Base-by-base conservation (phyloP, 202 grass and related monocot genomes). In the Zizania palustris region DNA sequence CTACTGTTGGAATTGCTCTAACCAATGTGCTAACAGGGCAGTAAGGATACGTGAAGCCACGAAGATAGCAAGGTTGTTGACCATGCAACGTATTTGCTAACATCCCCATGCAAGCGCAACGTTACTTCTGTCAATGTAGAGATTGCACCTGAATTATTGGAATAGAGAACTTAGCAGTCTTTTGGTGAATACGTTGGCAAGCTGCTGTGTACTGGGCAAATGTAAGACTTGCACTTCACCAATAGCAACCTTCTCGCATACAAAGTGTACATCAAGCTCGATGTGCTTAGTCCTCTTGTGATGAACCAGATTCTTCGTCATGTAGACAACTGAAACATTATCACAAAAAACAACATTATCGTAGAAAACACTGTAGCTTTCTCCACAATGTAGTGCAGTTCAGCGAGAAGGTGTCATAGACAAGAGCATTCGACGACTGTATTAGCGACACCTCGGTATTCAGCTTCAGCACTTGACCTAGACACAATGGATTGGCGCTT, bases 351-450 rank as follows among this genome's bases (percentile, higher is more conserved):
- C 50, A 2, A n/a, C n/a, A n/a, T n/a, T n/a, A n/a, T n/a, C n/a
- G n/a, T n/a, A n/a, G n/a, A n/a, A n/a, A n/a, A n/a, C n/a, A 53
- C 5, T 8, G 50, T 53, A 7, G 50, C 50, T 7, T 53, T 18
- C 15, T 5, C 15, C 5, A 19, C 0, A 0, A 0, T 0, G 6
- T 0, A 6, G n/a, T n/a, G n/a, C n/a, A n/a, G n/a, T n/a, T n/a
- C n/a, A n/a, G n/a, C n/a, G 7, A 59, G 0, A 0, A 59, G 20
- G 0, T 59, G 18, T 0, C 2, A 0, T 0, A 59, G 3, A 18
- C 55, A 59, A 0, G 7, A 6, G 55, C 20, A 34, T 4, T 34
- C 57, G 2, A 11, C 57, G n/a, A n/a, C n/a, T n/a, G n/a, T n/a
- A n/a, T n/a, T n/a, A n/a, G n/a, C n/a, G n/a, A n/a, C n/a, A n/a